Evolutionary conservation across 306 rosid species (phyloP), one percentile per base, ranked within the genome.

Genomic region (Quercus dentata): DNA sequence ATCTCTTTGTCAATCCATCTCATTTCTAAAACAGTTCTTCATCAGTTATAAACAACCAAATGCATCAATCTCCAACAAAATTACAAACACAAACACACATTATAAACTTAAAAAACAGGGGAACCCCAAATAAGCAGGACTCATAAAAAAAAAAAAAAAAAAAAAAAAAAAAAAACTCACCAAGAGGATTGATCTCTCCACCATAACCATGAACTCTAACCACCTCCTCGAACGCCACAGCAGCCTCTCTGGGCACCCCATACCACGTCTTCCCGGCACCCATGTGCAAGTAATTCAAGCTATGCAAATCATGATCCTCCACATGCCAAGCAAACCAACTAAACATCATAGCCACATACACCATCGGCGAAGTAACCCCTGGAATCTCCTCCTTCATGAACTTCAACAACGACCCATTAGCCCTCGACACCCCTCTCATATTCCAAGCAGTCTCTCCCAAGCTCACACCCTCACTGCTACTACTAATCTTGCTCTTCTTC

Each of bases 321-420:
- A 92, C 99, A 71, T 96, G 99, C 99, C 99, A 96, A 56, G 99
- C 99, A 71, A 96, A 96, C 99, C 99, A 96, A 78, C 99, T 96
- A 77, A 96, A 96, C 82, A 96, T 63, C 99, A 96, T 96, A 15
- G 99, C 99, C 15, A 96, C 89, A 49, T 96, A 96, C 51, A 96
- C 90, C 99, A 96, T 96, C 0, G 99, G 99, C 0, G 98, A 93
- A 5, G 99, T 96, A 12, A 96, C 99, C 6, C 99, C 99, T 0
- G 99, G 99, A 88, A 96, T 96, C 86, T 93, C 99, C 87, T 96
- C 99, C 91, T 91, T 96, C 99, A 96, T 96, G 82, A 96, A 96
- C 94, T 86, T 86, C 91, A 96, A 77, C 76, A 96, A 69, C 18
- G 99, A 96, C 41, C 98, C 98, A 27, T 86, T 89, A 0, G 99